Conservation (phyloP, 139 green algal species). For the Chlamydomonas eustigma region DNA sequence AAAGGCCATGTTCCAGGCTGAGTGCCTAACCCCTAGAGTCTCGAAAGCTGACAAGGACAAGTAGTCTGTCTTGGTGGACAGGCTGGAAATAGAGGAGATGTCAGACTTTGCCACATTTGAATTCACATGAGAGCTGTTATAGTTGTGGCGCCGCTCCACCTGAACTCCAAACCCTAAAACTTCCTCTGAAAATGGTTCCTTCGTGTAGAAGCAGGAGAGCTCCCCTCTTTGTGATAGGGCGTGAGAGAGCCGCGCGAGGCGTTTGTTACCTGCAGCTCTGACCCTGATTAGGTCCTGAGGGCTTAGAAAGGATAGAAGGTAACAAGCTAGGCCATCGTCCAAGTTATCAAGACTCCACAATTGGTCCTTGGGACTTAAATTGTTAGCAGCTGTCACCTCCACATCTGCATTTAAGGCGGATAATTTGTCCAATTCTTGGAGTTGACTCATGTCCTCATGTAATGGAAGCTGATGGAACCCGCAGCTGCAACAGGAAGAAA, state of each 20-base stretch:
- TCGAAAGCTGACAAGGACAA: slow-evolving; percentile 20
- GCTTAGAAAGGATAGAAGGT: not conserved
- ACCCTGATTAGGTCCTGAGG: not conserved
- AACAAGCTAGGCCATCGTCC: not conserved
- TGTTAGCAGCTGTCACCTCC: too few relatives aligned
- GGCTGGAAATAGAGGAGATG: not conserved
- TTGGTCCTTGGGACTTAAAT: too few relatives aligned
- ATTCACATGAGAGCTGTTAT: not conserved
- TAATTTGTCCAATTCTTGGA: too few relatives aligned
- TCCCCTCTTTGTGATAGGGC: slow-evolving; percentile 9
- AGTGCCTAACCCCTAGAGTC: slow-evolving; percentile 10
- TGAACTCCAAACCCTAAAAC: slow-evolving; percentile 1
- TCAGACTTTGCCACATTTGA: not conserved
- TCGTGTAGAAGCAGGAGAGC: slow-evolving; percentile 19
- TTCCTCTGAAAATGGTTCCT: not conserved
- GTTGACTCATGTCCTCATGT: too few relatives aligned
- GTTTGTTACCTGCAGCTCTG: not conserved
- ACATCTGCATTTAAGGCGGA: too few relatives aligned
- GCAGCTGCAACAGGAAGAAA: too few relatives aligned
- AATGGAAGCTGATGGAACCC: too few relatives aligned
- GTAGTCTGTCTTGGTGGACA: slow-evolving; percentile 9
- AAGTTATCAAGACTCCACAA: not conserved
- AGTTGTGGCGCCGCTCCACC: not conserved
- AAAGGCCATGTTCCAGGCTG: slow-evolving; percentile 30
- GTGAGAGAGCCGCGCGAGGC: not conserved